phyloP scores from a whole-genome alignment of 139 green algal genomes.

The Spirogloea muscicola region DNA sequence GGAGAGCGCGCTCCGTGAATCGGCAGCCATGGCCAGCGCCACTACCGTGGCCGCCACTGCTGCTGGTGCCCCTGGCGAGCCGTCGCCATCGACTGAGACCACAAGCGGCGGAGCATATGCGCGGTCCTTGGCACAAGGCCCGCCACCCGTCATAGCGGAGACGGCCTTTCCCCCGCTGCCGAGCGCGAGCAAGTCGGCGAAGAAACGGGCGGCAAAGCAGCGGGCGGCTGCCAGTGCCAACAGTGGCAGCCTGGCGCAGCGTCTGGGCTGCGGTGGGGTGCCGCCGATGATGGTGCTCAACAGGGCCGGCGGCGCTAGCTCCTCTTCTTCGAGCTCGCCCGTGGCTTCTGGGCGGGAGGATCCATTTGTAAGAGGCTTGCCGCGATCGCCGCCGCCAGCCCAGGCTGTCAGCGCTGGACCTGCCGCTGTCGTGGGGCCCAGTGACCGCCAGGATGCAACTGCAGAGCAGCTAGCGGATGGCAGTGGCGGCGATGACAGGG shows the following conservation, averaged over 20 bases:
- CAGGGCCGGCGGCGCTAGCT: no score
- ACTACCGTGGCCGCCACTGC: neutral
- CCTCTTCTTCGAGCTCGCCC: neutral
- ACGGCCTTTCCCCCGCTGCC: no score
- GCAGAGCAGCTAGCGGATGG: neutral
- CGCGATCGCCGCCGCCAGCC: neutral
- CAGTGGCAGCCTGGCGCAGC: no score
- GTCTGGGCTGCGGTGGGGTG: no score
- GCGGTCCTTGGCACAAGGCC: neutral
- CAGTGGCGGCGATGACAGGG: neutral
- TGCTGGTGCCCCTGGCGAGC: neutral
- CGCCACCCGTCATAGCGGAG: neutral
- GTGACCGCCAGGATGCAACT: neutral
- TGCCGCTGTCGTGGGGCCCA: neutral
- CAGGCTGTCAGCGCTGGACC: neutral
- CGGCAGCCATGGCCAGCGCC: neutral
- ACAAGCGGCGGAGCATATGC: neutral
- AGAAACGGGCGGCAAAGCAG: no score
- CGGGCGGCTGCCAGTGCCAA: no score
- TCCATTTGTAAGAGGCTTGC: neutral
- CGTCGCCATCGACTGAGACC: neutral
- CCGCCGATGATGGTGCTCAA: no score
- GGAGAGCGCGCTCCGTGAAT: neutral
- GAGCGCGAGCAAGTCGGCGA: no score
- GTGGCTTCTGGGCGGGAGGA: neutral